Base-by-base conservation (phyloP, 148 eudicot genomes). In the Persicaria maculosa region DNA sequence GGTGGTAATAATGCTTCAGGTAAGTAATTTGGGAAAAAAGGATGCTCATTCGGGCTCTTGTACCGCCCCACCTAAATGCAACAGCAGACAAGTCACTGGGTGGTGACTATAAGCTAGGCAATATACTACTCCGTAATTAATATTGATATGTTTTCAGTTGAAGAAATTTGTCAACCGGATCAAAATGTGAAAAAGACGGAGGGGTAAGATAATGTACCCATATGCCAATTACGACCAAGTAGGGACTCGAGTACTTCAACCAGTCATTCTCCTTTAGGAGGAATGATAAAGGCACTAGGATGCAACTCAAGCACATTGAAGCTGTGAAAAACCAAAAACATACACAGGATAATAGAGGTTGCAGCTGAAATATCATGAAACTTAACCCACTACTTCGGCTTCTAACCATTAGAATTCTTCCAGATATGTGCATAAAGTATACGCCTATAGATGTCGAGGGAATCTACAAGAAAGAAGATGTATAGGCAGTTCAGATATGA, bases 371-470 rank as follows among this genome's bases (percentile, higher is more conserved):
- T 50, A 25, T 20, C 19, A 72, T 4, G 55, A 53, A 53, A 53
- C 19, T 53, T 17, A 47, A 47, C 45, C 4, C 14, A 2, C 17
- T 44, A 1, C 5, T 74, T 17, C 7, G 19, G 8, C 50, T 7
- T 70, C 81, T 75, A 5, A 87, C 90, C 84, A 87, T 75, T 59
- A 85, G 78, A 48, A 88, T 78, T 69, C 88, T 77, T 71, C 93
- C 93, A 20, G 20, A 50, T 43, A 50, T 85, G 75, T 86, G 90
- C 79, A 86, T 75, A 68, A 86, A 77, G 55, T 81, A 31, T 19
- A 86, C 82, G 48, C 85, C 79, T 31, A 83, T 36, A 20, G 69
- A 76, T 43, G 79, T 53, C 55, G 80, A 74, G 12, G 83, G 88
- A 43, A 88, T 57, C 89, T 86, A 83, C 77, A 78, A 19, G 47